phyloP scores from a whole-genome alignment of 1,284 basidiomycete genomes.

The Cryptococcus deneoformans region DNA sequence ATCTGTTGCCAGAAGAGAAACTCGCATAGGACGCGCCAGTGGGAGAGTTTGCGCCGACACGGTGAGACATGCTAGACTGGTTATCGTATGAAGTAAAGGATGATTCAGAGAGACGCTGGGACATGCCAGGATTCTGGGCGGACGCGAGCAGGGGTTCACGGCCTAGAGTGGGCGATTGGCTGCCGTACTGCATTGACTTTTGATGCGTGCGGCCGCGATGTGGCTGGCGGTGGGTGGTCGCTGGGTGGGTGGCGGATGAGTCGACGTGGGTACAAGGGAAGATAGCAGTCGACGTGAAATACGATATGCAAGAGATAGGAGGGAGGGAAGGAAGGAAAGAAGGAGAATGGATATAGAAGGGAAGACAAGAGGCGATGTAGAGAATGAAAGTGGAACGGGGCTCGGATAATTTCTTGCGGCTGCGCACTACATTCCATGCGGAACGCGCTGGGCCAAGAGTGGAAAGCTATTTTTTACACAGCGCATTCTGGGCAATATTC shows the following conservation, averaged over 20 bases:
- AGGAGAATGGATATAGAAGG: neutral
- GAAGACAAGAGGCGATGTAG: neutral
- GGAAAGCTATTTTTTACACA: neutral
- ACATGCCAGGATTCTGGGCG: constrained; percentile 32
- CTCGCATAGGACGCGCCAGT: constrained; percentile 7
- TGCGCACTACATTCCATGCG: neutral
- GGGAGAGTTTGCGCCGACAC: constrained; percentile 3
- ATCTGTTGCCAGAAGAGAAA: constrained; percentile 16
- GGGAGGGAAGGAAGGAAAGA: neutral
- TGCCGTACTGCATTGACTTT: constrained; percentile 11
- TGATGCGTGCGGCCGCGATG: neutral
- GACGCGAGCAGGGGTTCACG: constrained; percentile 34
- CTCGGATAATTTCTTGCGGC: neutral
- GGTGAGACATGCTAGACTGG: constrained; percentile 16
- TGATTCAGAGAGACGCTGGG: constrained; percentile 33
- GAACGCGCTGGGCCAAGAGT: neutral
- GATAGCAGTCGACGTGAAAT: neutral
- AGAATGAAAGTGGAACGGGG: neutral
- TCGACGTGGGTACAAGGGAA: neutral
- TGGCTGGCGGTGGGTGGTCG: neutral
- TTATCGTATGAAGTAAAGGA: constrained; percentile 32
- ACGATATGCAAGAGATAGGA: neutral
- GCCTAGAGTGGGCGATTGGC: constrained; percentile 18
- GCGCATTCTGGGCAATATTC: too few species aligned
- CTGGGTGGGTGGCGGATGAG: neutral